Percentiles rank a stretch among this genome's conserved stretches.
phyloP scores from a whole-genome alignment of 371 early-diverging fungal species.

The Syncephalastrum sp. region DNA sequence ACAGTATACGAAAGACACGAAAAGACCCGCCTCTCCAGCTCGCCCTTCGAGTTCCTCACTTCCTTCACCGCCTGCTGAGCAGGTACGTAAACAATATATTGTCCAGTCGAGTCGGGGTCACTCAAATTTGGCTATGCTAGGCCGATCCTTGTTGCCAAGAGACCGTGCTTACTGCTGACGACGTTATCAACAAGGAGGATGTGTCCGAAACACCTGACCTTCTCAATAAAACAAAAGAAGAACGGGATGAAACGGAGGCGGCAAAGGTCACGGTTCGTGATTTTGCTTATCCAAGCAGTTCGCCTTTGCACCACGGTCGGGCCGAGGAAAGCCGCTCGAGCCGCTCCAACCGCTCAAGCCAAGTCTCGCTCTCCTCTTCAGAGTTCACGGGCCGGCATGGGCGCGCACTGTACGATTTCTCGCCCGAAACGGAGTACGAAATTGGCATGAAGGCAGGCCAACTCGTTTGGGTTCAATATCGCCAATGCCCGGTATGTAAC shows the following conservation, averaged over 20 bases:
- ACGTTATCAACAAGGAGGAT: too few species aligned
- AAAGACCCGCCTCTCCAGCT: too few species aligned
- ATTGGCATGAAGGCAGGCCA: constrained; percentile 65
- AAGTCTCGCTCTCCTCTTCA: constrained; percentile 24
- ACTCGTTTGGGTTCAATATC: constrained; percentile 59
- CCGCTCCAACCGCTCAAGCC: constrained; percentile 4
- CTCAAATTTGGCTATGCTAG: too few species aligned
- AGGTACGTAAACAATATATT: too few species aligned
- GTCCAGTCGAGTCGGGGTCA: too few species aligned
- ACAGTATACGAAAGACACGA: too few species aligned
- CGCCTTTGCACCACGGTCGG: constrained; percentile 60
- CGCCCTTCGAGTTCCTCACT: too few species aligned
- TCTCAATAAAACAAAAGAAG: too few species aligned
- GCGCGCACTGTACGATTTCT: constrained; percentile 71
- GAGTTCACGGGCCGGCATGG: constrained; percentile 46
- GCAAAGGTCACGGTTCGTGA: constrained; percentile 52
- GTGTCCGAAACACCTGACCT: too few species aligned
- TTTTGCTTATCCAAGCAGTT: constrained; percentile 62
- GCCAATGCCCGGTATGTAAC: constrained; percentile 50
- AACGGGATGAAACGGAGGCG: constrained; percentile 3
- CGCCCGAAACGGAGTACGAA: constrained; percentile 66
- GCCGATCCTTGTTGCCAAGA: constrained; percentile 1
- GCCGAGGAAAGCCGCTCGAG: constrained; percentile 24
- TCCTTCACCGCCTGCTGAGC: too few species aligned
- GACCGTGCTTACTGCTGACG: too few species aligned